Evolutionary conservation across 345 rosid species (phyloP).

Genomic region (Physaria fendleri): DNA sequence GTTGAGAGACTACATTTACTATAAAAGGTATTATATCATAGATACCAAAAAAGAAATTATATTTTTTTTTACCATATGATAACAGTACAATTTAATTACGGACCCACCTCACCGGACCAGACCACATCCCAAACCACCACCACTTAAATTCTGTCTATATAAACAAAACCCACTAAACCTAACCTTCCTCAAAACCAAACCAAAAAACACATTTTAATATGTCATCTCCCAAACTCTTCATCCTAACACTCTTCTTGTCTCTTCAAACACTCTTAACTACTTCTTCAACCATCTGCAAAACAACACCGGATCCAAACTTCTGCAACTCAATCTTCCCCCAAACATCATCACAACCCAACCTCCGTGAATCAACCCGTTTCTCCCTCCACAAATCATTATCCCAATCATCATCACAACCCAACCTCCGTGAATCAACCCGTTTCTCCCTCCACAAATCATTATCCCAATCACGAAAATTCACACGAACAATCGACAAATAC

Average conservation of each 20-base stretch:
- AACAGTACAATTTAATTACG: not conserved
- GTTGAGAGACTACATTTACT: too few relatives aligned
- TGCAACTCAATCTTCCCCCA: constrained; percentile 60
- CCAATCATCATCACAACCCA: too few relatives aligned
- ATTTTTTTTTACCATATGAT: too few relatives aligned
- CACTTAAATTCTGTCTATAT: constrained; percentile 16
- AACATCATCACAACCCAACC: too few relatives aligned
- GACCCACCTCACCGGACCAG: too few relatives aligned
- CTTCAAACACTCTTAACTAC: constrained; percentile 25
- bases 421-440: constrained; percentile 51
- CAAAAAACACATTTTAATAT: not conserved
- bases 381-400: too few relatives aligned
- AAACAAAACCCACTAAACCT: constrained; percentile 20
- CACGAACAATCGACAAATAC: constrained; percentile 45
- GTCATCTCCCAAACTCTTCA: constrained; percentile 8
- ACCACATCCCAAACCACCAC: constrained; percentile 18
- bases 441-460: constrained; percentile 53
- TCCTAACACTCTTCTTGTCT: constrained; percentile 23
- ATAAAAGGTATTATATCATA: too few relatives aligned
- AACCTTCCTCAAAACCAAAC: constrained; percentile 11
- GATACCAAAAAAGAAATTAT: too few relatives aligned
- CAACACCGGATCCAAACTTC: constrained; percentile 57
- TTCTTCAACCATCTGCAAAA: constrained; percentile 39
- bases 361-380: too few relatives aligned
- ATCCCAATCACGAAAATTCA: constrained; percentile 51